Base-by-base conservation (phyloP, 371 early-diverging fungal genomes). In the Rhizopus sp. region DNA sequence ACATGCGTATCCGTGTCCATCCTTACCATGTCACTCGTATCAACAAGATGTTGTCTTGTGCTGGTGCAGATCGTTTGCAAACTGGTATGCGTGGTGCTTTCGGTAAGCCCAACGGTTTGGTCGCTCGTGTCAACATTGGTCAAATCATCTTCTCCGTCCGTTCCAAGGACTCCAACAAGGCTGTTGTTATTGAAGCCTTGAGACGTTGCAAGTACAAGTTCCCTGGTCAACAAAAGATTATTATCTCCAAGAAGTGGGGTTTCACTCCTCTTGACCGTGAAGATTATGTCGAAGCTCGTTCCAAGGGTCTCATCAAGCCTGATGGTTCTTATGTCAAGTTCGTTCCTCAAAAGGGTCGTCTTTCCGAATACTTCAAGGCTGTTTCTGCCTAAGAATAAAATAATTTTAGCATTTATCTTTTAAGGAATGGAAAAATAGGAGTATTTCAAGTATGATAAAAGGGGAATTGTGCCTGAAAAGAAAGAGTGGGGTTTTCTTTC, bases 41-140 rank as follows among this genome's bases (percentile, higher is more conserved):
- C 93, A 99, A 99, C 93, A 99, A 99, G 89, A 99, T 99, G 99
- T 92, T 99, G 91, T 99, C 99, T 66, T 99, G 99, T 85, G 99
- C 99, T 73, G 99, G 99, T 86, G 99, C 99, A 72, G 99, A 99
- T 93, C 86, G 99, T 85, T 92, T 99, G 72, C 99, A 99, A 86
- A 95, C 95, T 66, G 99, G 99, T 89, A 99, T 99, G 99, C 95
- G 99, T 86, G 99, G 99, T 81, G 98, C 99, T 72, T 99, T 90
- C 79, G 99, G 99, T 73, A 99, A 99, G 91, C 99, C 99, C 72
- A 88, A 91, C 66, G 99, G 99, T 76, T 86, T 90, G 64, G 99
- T 94, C 63, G 99, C 99, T 64, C 96, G 99, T 85, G 99, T 99
- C 77, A 86, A 96, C 87, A 97, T 99, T 85, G 98, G 99, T 45